Evolutionary conservation across 148 eudicot genomes (phyloP).

Genomic region (Rhododendron griersonianum): DNA sequence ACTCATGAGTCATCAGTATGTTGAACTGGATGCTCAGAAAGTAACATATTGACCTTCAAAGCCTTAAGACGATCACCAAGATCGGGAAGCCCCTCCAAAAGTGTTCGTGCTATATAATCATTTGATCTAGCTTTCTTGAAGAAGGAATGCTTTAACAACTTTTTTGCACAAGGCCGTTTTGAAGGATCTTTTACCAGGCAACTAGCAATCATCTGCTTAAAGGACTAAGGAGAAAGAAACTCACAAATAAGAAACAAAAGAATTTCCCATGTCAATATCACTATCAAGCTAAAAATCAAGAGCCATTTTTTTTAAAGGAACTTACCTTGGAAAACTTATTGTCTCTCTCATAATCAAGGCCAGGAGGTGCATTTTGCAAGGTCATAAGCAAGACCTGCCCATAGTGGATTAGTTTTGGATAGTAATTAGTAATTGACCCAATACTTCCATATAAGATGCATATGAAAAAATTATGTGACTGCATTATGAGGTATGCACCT

Average conservation of each 20-base stretch:
- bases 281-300: not conserved
- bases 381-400: slow-evolving; percentile 87
- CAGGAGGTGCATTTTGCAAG: slow-evolving; percentile 93
- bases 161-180: slow-evolving; percentile 79
- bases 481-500: slow-evolving; percentile 28
- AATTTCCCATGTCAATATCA: not conserved
- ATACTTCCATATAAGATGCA: not conserved
- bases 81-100: slow-evolving; percentile 75
- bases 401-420: not conserved
- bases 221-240: slow-evolving; percentile 39
- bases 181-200: slow-evolving; percentile 94
- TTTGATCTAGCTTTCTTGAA: slow-evolving; percentile 87
- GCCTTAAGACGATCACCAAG: slow-evolving; percentile 77
- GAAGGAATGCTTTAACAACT: slow-evolving; percentile 76
- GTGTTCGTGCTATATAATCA: slow-evolving; percentile 62
- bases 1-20: too few species aligned
- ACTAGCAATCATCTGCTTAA: slow-evolving; percentile 96
- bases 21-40: not conserved
- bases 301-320: not conserved
- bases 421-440: too few species aligned
- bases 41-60: slow-evolving; percentile 47
- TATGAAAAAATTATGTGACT: not conserved
- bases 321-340: slow-evolving; percentile 82
- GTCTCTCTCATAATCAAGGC: slow-evolving; percentile 84
- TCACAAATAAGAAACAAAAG: not conserved